Evolutionary conservation across 352 stramenopile species (phyloP).

Genomic region (Pythium aphanidermatum): DNA sequence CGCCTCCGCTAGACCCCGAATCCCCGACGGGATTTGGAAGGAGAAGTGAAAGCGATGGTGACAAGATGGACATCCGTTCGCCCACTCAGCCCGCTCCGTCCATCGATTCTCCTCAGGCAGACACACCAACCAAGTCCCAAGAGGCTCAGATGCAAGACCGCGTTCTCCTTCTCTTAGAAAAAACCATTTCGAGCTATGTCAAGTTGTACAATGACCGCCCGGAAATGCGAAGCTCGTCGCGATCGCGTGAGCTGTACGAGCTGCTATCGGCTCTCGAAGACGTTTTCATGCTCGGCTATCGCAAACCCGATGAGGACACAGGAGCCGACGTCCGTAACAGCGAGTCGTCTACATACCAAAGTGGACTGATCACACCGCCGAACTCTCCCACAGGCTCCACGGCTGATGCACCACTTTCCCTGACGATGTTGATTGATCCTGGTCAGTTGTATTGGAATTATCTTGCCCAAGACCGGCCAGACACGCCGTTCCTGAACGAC

Average conservation of each 20-base stretch:
- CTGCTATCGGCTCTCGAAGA: slow-evolving; percentile 65
- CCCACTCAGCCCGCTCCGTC: slow-evolving; percentile 1
- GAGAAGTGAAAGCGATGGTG: slow-evolving; percentile 2
- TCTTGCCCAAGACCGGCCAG: slow-evolving; percentile 46
- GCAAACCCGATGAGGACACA: slow-evolving; percentile 6
- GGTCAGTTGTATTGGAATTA: slow-evolving; percentile 65
- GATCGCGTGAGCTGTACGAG: slow-evolving; percentile 63
- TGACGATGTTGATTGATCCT: slow-evolving; percentile 7
- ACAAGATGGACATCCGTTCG: slow-evolving; percentile 5
- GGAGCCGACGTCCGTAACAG: background rate
- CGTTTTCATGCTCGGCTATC: slow-evolving; percentile 60
- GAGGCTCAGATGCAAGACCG: slow-evolving; percentile 33
- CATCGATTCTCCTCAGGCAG: background rate
- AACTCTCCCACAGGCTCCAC: slow-evolving; percentile 3
- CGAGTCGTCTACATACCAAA: background rate
- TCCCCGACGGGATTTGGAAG: background rate
- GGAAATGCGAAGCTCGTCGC: slow-evolving; percentile 60
- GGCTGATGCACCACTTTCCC: background rate
- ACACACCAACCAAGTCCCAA: background rate
- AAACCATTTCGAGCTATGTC: slow-evolving; percentile 44
- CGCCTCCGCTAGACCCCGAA: background rate
- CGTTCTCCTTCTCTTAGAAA: slow-evolving; percentile 50
- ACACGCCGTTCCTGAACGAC: slow-evolving; percentile 38
- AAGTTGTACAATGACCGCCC: slow-evolving; percentile 51
- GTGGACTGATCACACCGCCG: slow-evolving; percentile 6